These are phyloP conservation scores for Pseudoneurospora amorphoporcata DNA, from an alignment of 495 filamentous ascomycete species.

Conservation along the genomic window DNA sequence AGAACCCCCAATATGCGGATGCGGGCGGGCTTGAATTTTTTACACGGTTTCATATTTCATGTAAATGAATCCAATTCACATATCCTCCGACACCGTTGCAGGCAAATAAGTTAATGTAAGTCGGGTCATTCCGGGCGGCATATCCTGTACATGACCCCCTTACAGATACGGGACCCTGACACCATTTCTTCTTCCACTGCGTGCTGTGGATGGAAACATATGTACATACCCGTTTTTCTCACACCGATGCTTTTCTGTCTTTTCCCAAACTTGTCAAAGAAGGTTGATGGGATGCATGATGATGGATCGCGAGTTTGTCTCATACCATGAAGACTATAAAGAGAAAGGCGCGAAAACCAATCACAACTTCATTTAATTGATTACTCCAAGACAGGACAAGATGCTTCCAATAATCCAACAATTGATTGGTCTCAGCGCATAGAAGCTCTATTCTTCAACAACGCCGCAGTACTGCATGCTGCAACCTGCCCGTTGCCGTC, in stretches of 20 bases:
- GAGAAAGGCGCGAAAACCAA: not conserved
- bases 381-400: not conserved
- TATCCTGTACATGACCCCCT: not conserved
- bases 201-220: not conserved
- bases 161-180: not conserved
- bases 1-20: not conserved
- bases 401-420: not conserved
- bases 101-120: not conserved
- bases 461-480: not conserved
- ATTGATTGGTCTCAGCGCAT: not conserved
- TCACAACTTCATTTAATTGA: not conserved
- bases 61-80: not conserved
- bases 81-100: not conserved
- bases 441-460: not conserved
- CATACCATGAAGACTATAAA: not conserved
- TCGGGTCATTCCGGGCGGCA: not conserved
- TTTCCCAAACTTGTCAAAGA: not conserved
- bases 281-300: not conserved
- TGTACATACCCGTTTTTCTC: not conserved
- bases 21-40: not conserved
- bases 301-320: not conserved
- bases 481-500: not conserved
- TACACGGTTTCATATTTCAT: not conserved
- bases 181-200: not conserved
- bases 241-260: not conserved